Conservation (phyloP, 257 asterid genomes). For the Cynanchum wilfordii region DNA sequence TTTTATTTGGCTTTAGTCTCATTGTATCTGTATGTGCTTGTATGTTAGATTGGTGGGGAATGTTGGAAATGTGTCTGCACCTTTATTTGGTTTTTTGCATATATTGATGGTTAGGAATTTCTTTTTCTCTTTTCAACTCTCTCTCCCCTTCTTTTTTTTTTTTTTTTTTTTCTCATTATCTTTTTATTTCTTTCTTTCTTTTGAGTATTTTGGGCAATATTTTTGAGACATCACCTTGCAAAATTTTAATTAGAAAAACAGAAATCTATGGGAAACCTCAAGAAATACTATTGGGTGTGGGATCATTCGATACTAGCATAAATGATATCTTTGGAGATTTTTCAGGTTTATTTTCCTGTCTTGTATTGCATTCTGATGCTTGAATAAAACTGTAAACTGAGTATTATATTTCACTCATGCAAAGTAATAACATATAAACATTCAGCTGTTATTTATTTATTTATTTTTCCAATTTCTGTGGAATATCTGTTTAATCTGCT, state of each 20-base stretch:
- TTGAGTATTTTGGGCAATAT: not conserved
- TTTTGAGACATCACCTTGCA: not conserved
- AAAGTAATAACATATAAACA: not conserved
- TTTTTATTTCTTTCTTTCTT: not conserved
- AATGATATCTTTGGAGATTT: not conserved
- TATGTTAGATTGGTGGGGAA: not conserved
- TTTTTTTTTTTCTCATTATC: too few relatives aligned
- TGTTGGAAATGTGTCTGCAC: not conserved
- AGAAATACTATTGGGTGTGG: not conserved
- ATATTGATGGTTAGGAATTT: not conserved
- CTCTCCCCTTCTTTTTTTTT: not conserved
- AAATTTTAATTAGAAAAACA: not conserved
- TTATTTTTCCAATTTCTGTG: not conserved
- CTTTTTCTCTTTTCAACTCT: not conserved
- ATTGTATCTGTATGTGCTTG: not conserved
- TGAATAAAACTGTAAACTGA: not conserved
- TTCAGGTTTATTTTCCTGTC: not conserved
- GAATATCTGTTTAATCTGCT: not conserved
- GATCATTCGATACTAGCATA: not conserved
- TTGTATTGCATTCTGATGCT: not conserved
- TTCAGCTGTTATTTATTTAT: not conserved
- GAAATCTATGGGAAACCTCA: not conserved
- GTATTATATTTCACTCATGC: not conserved
- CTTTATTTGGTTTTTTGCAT: not conserved
- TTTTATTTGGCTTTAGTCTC: slow-evolving; percentile 4